Evolutionary conservation across 495 filamentous ascomycete genomes (phyloP).

Genomic region (Annulohypoxylon moriforme): DNA sequence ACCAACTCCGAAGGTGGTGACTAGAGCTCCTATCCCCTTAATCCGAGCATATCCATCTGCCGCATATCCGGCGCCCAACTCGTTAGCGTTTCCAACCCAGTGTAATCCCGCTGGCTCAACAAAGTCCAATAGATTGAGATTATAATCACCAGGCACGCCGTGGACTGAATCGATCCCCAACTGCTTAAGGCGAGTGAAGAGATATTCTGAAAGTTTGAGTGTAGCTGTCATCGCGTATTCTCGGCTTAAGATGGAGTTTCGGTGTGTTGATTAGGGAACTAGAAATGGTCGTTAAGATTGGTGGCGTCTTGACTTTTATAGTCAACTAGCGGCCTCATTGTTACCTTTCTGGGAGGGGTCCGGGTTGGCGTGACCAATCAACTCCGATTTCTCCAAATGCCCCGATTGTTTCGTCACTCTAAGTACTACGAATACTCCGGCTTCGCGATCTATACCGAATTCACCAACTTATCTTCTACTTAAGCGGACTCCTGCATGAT

Average conservation of each 20-base stretch:
- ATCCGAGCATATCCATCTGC: slow-evolving; percentile 4
- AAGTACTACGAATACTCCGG: not conserved
- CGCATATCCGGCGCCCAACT: not conserved
- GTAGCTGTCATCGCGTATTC: not conserved
- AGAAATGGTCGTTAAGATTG: not conserved
- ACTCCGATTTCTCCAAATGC: not conserved
- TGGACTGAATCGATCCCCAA: not conserved
- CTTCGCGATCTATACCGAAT: not conserved
- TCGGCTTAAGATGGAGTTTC: not conserved
- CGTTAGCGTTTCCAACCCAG: slow-evolving; percentile 1
- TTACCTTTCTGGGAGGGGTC: not conserved
- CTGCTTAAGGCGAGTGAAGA: not conserved
- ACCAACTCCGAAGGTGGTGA: slow-evolving; percentile 8
- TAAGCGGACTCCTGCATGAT: not conserved
- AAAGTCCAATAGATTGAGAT: not conserved
- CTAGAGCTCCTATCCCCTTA: slow-evolving; percentile 5
- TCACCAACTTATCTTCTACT: not conserved
- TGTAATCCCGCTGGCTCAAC: slow-evolving; percentile 1
- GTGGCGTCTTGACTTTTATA: not conserved
- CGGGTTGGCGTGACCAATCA: not conserved
- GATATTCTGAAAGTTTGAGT: not conserved
- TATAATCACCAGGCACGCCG: slow-evolving; percentile 1
- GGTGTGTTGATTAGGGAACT: not conserved
- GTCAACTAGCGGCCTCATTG: not conserved
- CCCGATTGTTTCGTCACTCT: not conserved